A percentile compares a stretch with the other conserved stretches of the same genome.
Conservation (phyloP, 1,284 basidiomycete species). For the Tilletiopsis washingtonensis region DNA sequence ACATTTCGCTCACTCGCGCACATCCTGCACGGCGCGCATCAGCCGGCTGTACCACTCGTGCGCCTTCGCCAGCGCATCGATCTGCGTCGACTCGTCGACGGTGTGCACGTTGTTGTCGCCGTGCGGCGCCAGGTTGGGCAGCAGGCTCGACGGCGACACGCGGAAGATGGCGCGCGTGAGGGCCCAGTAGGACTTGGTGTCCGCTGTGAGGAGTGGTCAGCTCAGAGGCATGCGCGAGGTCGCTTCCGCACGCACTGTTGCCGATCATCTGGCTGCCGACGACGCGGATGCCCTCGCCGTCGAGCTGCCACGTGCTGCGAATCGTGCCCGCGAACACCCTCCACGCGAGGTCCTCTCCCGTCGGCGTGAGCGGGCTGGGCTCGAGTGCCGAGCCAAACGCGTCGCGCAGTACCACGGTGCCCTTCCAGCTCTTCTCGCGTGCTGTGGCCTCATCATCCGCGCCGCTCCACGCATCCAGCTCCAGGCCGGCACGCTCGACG, state of each 20-base stretch:
- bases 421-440: constrained; percentile 7
- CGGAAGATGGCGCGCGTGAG: constrained; percentile 56
- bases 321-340: constrained; percentile 55
- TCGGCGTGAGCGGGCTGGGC: constrained; percentile 56
- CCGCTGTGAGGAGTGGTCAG: too few species aligned
- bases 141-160: constrained; percentile 47
- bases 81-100: constrained; percentile 55
- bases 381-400: constrained; percentile 53
- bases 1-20: too few species aligned
- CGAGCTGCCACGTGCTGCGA: constrained; percentile 44
- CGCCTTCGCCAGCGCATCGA: constrained; percentile 49
- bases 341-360: constrained; percentile 48
- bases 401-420: constrained; percentile 26
- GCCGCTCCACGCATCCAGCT: constrained; percentile 52
- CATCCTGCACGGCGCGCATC: constrained; percentile 49
- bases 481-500: constrained; percentile 54
- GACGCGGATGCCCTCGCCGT: constrained; percentile 49
- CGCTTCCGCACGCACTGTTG: too few species aligned
- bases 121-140: constrained; percentile 47
- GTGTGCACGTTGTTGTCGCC: constrained; percentile 62
- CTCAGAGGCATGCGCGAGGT: too few species aligned
- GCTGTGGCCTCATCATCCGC: background rate
- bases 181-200: constrained; percentile 56
- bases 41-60: constrained; percentile 53
- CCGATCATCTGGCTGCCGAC: constrained; percentile 56